phyloP scores from a whole-genome alignment of 306 rosid species.

The Glycine soja region DNA sequence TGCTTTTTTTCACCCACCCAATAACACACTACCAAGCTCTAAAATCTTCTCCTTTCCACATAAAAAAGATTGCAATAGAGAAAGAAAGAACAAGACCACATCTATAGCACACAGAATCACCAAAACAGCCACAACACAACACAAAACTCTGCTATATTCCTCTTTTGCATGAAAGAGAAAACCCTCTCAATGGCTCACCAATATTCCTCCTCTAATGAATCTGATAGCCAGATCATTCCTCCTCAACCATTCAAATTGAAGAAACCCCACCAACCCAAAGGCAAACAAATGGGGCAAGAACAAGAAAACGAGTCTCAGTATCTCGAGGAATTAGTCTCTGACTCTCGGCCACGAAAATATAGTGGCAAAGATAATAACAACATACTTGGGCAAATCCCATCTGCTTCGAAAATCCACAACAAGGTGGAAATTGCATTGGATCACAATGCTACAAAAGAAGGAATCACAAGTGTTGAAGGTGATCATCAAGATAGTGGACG shows the following conservation, averaged over 20 bases:
- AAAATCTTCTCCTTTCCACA: conserved; percentile 6
- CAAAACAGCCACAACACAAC: background rate
- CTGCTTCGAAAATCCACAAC: conserved; percentile 20
- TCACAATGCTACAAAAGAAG: background rate
- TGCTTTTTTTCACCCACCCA: conserved; percentile 47
- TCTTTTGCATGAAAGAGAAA: conserved; percentile 40
- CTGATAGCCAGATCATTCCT: conserved; percentile 17
- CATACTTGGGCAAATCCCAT: background rate
- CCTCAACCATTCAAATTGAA: conserved; percentile 42
- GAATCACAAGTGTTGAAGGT: background rate
- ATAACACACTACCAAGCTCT: background rate
- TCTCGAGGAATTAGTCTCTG: too few species aligned
- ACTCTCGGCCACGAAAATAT: too few species aligned
- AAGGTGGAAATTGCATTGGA: conserved; percentile 27
- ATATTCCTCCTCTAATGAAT: background rate
- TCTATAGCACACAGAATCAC: conserved; percentile 15
- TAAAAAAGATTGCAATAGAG: background rate
- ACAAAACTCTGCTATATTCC: background rate
- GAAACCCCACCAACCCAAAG: conserved; percentile 31
- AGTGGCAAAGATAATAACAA: background rate
- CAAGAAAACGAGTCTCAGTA: background rate
- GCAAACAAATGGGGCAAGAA: background rate
- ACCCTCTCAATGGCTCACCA: conserved; percentile 48
- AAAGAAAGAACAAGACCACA: conserved; percentile 2
- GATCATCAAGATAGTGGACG: conserved; percentile 59